These are phyloP conservation scores for Trametopsis cervina DNA, from an alignment of 768 basidiomycete genomes.

Conservation along the genomic window DNA sequence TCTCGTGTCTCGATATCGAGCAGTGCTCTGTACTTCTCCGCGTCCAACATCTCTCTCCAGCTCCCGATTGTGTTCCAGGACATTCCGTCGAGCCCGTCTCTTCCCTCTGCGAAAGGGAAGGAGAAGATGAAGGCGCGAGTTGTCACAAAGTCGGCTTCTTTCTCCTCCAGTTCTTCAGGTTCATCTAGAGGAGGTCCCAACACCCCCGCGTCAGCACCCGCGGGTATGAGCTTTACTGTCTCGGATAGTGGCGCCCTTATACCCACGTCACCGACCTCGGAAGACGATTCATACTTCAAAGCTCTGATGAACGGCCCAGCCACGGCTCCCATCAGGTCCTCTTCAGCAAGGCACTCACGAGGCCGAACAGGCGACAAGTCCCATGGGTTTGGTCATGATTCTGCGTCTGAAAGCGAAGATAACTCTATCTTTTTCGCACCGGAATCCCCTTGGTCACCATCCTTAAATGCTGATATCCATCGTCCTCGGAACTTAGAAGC, in stretches of 20 bases:
- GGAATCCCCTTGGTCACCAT: constrained; percentile 10
- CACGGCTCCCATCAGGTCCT: background rate
- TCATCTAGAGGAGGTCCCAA: constrained; percentile 2
- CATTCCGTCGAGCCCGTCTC: constrained; percentile 13
- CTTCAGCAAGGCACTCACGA: too few species aligned
- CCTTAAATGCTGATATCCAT: background rate
- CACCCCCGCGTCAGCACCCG: constrained; percentile 9
- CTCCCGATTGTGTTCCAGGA: constrained; percentile 18
- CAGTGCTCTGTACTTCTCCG: constrained; percentile 54
- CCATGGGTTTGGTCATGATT: background rate
- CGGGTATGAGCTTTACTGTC: constrained; percentile 19
- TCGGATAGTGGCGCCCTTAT: constrained; percentile 16
- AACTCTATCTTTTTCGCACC: constrained; percentile 10
- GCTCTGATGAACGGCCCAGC: background rate
- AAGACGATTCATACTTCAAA: background rate
- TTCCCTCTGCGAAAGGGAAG: constrained; percentile 9
- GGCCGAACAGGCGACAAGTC: background rate
- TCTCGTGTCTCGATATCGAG: constrained; percentile 40
- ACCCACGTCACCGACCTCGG: constrained; percentile 3
- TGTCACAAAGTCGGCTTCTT: constrained; percentile 11
- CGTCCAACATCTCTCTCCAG: constrained; percentile 27
- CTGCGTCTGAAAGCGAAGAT: background rate
- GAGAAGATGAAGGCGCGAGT: constrained; percentile 5
- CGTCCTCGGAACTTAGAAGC: constrained; percentile 29
- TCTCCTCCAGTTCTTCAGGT: constrained; percentile 10